Percentiles rank a stretch among this genome's conserved stretches.
Conservation (phyloP, 768 basidiomycete species). For the Phallus indusiatus region DNA sequence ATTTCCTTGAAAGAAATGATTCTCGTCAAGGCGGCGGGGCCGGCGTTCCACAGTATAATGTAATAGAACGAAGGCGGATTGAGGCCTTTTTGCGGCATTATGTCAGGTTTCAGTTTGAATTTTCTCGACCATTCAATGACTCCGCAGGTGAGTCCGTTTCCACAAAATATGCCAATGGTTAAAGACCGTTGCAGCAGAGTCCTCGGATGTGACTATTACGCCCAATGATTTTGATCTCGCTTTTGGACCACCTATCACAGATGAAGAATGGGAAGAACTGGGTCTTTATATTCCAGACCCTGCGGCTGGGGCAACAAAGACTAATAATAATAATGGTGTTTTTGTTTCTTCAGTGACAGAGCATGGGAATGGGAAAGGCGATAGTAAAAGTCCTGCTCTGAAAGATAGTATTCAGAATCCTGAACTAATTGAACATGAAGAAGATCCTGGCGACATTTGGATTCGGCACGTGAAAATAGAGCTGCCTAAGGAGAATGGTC, state of each 20-base stretch:
- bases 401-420: not conserved
- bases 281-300: constrained; percentile 14
- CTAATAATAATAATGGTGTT: not conserved
- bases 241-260: constrained; percentile 36
- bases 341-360: constrained; percentile 15
- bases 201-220: not conserved
- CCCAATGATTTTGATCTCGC: constrained; percentile 49
- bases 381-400: too few species aligned
- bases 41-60: constrained; percentile 43
- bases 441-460: constrained; percentile 3
- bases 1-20: constrained; percentile 83
- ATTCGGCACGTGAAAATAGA: constrained; percentile 3
- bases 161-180: too few species aligned
- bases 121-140: constrained; percentile 22
- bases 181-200: not conserved
- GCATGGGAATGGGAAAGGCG: constrained; percentile 18
- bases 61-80: constrained; percentile 68
- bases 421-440: not conserved
- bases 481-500: not conserved
- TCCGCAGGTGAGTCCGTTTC: not conserved
- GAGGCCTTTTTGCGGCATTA: constrained; percentile 82
- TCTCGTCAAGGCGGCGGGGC: constrained; percentile 19
- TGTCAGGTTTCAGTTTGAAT: constrained; percentile 73
- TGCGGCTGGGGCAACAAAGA: not conserved
- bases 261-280: constrained; percentile 30